Conservation (phyloP, 2,329 filamentous ascomycete species). For the Remersonia thermophila region DNA sequence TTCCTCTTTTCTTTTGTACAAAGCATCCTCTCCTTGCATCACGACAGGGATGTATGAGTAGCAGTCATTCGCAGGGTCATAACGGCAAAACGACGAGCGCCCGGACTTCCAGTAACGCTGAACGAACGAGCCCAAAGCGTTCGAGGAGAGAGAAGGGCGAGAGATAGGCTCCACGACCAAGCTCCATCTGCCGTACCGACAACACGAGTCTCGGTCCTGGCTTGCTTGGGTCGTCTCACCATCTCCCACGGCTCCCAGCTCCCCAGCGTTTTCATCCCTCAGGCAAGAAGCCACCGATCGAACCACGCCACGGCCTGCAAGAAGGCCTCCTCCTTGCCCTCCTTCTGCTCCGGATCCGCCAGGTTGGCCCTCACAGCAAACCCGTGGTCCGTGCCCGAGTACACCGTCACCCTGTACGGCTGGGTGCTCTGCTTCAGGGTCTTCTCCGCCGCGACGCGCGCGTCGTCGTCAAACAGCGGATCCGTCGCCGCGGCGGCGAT, state of each 20-base stretch:
- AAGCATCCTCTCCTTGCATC: too few species aligned
- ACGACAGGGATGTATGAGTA: too few species aligned
- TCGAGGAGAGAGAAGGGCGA: too few species aligned
- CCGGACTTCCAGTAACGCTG: too few species aligned
- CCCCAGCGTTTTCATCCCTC: not conserved
- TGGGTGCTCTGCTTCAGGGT: conserved; percentile 40
- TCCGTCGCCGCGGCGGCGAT: conserved; percentile 55
- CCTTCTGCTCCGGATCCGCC: conserved; percentile 39
- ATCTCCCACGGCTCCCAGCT: not conserved
- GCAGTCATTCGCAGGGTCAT: too few species aligned
- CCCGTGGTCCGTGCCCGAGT: conserved; percentile 56
- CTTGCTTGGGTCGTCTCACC: too few species aligned
- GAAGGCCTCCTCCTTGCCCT: conserved; percentile 69
- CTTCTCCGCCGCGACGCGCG: conserved; percentile 45
- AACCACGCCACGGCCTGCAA: conserved; percentile 67
- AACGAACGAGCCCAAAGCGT: too few species aligned
- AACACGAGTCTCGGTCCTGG: too few species aligned
- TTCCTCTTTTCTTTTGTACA: too few species aligned
- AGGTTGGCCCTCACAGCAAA: conserved; percentile 59
- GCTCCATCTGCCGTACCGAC: too few species aligned
- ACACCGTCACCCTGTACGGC: conserved; percentile 59
- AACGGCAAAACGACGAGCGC: too few species aligned
- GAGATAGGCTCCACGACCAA: too few species aligned
- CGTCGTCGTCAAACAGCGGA: conserved; percentile 41
- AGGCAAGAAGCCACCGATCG: conserved; percentile 35